phyloP scores from a whole-genome alignment of 73 alveolate species.

The Tetrahymena elliotti region DNA sequence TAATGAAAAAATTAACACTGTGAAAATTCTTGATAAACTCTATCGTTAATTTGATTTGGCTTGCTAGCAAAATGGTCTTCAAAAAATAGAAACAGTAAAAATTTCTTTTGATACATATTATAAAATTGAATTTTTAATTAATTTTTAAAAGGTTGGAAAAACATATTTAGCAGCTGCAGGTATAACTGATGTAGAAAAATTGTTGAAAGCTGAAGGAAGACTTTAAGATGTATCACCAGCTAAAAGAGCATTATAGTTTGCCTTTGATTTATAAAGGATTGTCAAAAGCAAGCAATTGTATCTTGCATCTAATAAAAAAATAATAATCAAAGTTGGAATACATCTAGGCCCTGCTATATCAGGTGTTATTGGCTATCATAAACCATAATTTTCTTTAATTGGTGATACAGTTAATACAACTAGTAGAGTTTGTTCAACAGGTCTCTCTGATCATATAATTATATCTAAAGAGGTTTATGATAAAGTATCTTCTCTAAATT shows the following conservation, averaged over 20 bases:
- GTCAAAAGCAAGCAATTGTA: not conserved
- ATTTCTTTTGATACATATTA: not conserved
- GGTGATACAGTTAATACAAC: conserved; percentile 36
- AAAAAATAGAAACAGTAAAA: conserved; percentile 26
- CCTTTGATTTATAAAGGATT: not conserved
- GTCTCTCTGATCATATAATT: conserved; percentile 18
- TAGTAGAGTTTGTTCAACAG: conserved; percentile 35
- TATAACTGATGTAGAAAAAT: conserved; percentile 18
- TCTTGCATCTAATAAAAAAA: not conserved
- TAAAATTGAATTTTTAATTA: not conserved
- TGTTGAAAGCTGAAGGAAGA: not conserved
- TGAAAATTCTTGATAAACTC: conserved; percentile 14
- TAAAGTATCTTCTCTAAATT: not conserved
- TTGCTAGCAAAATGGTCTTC: conserved; percentile 11
- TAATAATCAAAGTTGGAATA: conserved; percentile 26
- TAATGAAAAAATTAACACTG: conserved; percentile 11
- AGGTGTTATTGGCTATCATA: conserved; percentile 38
- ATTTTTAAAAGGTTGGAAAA: not conserved
- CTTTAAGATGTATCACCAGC: conserved; percentile 15
- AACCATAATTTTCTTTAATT: conserved; percentile 25
- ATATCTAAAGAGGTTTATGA: conserved; percentile 28
- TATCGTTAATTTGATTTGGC: conserved; percentile 22
- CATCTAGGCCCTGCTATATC: conserved; percentile 32
- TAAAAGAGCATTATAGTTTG: conserved; percentile 28
- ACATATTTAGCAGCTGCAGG: conserved; percentile 37